Conservation (phyloP, 75 land plant genomes). For the Cupressus sempervirens region DNA sequence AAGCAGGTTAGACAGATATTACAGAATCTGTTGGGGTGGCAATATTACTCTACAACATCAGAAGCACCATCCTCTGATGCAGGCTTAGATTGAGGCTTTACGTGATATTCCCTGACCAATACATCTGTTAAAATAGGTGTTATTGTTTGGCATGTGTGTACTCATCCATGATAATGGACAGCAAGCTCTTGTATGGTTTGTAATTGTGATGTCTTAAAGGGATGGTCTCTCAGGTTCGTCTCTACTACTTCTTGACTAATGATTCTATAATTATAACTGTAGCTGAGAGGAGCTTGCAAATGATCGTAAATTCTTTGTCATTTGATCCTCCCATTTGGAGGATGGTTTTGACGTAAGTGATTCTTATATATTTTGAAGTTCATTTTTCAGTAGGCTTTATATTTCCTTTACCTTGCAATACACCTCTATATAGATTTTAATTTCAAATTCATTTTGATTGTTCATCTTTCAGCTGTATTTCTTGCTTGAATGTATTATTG, state of each 20-base stretch:
- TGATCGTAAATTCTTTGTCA: slow-evolving; percentile 3
- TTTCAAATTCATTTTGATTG: not conserved
- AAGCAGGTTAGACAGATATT: not conserved
- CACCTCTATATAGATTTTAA: not conserved
- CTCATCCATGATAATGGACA: not conserved
- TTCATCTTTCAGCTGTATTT: not conserved
- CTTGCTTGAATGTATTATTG: not conserved
- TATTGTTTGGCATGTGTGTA: not conserved
- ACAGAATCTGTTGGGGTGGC: not conserved
- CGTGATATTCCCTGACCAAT: not conserved
- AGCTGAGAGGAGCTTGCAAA: not conserved
- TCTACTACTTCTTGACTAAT: not conserved
- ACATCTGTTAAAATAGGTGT: slow-evolving; percentile 2
- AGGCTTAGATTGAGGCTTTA: not conserved
- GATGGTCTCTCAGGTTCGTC: not conserved
- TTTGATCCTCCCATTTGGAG: slow-evolving; percentile 1
- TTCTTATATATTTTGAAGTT: not conserved
- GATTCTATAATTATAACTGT: not conserved
- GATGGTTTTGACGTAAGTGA: not conserved
- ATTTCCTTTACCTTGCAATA: not conserved
- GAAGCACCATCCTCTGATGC: not conserved
- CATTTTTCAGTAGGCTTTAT: not conserved
- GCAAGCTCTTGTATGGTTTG: slow-evolving; percentile 2
- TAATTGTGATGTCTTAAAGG: not conserved
- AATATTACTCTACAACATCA: not conserved